Evolutionary conservation across 305 asterid species (phyloP), one percentile per base, ranked within the genome.

Genomic region (Fraxinus paxiana): DNA sequence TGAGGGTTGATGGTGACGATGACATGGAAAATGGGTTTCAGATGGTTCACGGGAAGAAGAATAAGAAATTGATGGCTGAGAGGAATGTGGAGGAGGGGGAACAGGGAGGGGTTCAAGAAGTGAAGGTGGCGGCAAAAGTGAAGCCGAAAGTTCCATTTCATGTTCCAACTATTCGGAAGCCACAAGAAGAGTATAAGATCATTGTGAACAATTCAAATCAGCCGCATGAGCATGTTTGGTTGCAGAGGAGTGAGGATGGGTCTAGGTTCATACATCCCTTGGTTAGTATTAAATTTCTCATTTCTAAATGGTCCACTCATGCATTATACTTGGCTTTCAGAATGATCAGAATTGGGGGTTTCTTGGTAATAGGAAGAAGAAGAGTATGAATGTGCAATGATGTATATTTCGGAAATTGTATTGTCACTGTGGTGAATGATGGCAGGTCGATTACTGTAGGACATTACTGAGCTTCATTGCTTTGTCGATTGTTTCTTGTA

Each of bases 201-300:
- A 87, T 33, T 22, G 97, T 96, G 78, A 92, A 94, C 86, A 94
- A 94, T 84, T 5, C 83, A 9, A 94, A 96, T 75, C 94, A 91
- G 91, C 96, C 97, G 1, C 90, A 92, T 76, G 95, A 94, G 72
- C 98, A 96, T 76, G 98, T 94, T 30, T 96, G 98, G 99, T 80
- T 94, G 89, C 90, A 92, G 87, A 92, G 76, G 87, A 90, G 89
- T 77, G 97, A 92, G 81, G 96, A 94, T 84, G 97, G 92, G 77
- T 86, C 90, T 30, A 84, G 88, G 81, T 87, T 89, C 79, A 8
- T 91, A 24, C 99, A 96, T 88, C 97, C 97, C 20, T 78, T 93
- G 35, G 35, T 31, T 31, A 84, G 97, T 90, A 74, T 78, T 78
- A 28, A 5, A 8, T 46, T 18, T 75, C 5, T 1, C 35, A 5